Conservation (phyloP, 2,329 filamentous ascomycete species). For the Hymenoscyphus linearis region DNA sequence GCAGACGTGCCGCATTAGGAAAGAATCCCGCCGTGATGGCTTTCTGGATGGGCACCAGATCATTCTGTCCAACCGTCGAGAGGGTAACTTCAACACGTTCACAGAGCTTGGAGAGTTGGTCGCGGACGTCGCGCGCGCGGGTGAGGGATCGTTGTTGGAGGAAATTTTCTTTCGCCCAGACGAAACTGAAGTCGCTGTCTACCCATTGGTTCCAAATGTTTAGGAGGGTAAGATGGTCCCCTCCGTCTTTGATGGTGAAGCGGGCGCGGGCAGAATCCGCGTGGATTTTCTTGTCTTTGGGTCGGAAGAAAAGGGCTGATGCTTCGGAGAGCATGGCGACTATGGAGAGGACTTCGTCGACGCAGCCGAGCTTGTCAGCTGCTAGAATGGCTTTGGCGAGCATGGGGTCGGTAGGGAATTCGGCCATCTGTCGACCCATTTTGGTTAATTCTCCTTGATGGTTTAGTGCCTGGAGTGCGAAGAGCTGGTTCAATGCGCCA, state of each 20-base stretch:
- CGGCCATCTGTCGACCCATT: slow-evolving; percentile 87
- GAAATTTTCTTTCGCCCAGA: slow-evolving; percentile 92
- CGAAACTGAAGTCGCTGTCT: slow-evolving; percentile 79
- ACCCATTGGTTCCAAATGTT: slow-evolving; percentile 97
- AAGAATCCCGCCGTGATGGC: slow-evolving; percentile 91
- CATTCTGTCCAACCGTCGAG: slow-evolving; percentile 62
- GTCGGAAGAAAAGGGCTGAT: slow-evolving; percentile 84
- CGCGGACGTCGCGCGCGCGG: slow-evolving; percentile 82
- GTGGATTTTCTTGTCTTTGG: slow-evolving; percentile 96
- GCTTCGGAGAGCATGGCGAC: slow-evolving; percentile 93
- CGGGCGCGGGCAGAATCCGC: slow-evolving; percentile 84
- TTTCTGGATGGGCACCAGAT: slow-evolving; percentile 76
- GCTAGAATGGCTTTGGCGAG: slow-evolving; percentile 84
- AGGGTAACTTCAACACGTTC: slow-evolving; percentile 83
- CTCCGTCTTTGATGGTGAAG: slow-evolving; percentile 86
- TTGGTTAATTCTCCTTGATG: slow-evolving; percentile 86
- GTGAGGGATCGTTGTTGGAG: slow-evolving; percentile 86
- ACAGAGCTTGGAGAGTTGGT: slow-evolving; percentile 87
- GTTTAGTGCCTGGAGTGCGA: slow-evolving; percentile 84
- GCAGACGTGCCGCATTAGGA: slow-evolving; percentile 79
- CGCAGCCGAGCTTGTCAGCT: slow-evolving; percentile 84
- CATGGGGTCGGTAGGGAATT: slow-evolving; percentile 91
- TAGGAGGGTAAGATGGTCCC: slow-evolving; percentile 81
- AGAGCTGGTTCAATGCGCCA: slow-evolving; percentile 82
- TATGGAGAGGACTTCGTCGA: slow-evolving; percentile 86